Evolutionary conservation across 2,329 filamentous ascomycete species (phyloP).

Genomic region (Macrophomina phaseolina): DNA sequence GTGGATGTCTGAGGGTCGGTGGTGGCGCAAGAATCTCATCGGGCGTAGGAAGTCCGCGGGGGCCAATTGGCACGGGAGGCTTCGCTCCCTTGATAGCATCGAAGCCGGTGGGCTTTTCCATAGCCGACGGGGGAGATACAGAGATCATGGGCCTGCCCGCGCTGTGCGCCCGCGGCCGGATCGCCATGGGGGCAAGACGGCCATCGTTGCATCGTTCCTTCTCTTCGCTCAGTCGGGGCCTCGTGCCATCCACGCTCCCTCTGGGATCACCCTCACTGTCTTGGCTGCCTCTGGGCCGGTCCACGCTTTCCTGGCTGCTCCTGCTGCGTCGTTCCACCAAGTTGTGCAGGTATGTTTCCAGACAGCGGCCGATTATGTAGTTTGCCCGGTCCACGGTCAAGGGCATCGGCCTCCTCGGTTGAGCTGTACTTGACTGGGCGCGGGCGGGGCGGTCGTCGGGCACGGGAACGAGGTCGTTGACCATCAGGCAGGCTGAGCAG

Average conservation of each 20-base stretch:
- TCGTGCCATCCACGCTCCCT: neutral
- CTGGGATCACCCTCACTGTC: neutral
- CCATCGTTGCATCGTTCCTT: neutral
- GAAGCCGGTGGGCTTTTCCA: slow-evolving; percentile 2
- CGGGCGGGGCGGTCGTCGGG: slow-evolving; percentile 23
- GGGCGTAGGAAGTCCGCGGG: slow-evolving; percentile 5
- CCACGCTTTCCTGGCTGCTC: slow-evolving; percentile 21
- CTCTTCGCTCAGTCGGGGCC: neutral
- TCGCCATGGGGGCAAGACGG: slow-evolving; percentile 21
- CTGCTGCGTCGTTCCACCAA: slow-evolving; percentile 12
- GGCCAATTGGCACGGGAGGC: neutral
- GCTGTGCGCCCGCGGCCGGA: slow-evolving; percentile 21
- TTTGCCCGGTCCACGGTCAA: slow-evolving; percentile 67
- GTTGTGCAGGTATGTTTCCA: slow-evolving; percentile 55
- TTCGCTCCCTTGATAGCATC: neutral
- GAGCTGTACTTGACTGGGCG: slow-evolving; percentile 28
- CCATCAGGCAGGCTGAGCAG: slow-evolving; percentile 81
- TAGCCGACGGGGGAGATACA: slow-evolving; percentile 17
- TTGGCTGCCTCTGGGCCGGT: slow-evolving; percentile 10
- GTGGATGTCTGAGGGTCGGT: slow-evolving; percentile 15
- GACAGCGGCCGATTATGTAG: slow-evolving; percentile 61
- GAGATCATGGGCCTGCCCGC: slow-evolving; percentile 19
- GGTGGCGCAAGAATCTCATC: slow-evolving; percentile 15
- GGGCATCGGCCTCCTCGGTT: slow-evolving; percentile 36
- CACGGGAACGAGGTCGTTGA: slow-evolving; percentile 74